phyloP scores from a whole-genome alignment of 441 rosid genomes.

The Pelargonium fulgidum region DNA sequence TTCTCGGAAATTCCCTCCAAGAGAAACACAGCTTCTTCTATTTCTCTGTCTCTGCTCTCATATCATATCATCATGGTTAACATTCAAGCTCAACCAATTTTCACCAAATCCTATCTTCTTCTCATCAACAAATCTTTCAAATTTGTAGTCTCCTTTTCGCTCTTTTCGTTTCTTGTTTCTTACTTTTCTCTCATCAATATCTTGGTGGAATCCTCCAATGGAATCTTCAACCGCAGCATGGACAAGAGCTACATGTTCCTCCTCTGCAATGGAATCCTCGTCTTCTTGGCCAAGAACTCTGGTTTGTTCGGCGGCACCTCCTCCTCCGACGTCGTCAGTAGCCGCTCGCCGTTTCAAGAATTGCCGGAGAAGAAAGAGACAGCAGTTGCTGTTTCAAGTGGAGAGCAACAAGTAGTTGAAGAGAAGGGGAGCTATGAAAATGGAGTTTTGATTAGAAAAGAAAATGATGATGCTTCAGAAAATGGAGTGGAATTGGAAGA shows the following conservation, averaged over 20 bases:
- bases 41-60: no score
- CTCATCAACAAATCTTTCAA: conserved; percentile 22
- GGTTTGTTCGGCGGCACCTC: conserved; percentile 26
- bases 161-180: conserved; percentile 36
- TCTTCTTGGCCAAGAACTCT: conserved; percentile 42
- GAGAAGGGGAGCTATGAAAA: no score
- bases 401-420: no score
- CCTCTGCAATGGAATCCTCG: conserved; percentile 68
- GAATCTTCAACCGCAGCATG: conserved; percentile 19
- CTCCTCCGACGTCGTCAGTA: conserved; percentile 7
- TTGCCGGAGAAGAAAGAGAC: conserved; percentile 8
- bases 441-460: no score
- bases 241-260: conserved; percentile 66
- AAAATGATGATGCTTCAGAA: no score
- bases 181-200: conserved; percentile 29
- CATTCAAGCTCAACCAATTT: conserved; percentile 12
- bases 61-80: not conserved
- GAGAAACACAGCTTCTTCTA: not conserved
- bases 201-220: conserved; percentile 14
- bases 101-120: not conserved
- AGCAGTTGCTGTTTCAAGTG: no score
- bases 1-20: not conserved
- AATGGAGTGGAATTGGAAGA: conserved; percentile 13
- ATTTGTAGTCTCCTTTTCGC: conserved; percentile 29
- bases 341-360: not conserved